Evolutionary conservation across 2,329 filamentous ascomycete genomes (phyloP).

Genomic region (Apiospora aurea): DNA sequence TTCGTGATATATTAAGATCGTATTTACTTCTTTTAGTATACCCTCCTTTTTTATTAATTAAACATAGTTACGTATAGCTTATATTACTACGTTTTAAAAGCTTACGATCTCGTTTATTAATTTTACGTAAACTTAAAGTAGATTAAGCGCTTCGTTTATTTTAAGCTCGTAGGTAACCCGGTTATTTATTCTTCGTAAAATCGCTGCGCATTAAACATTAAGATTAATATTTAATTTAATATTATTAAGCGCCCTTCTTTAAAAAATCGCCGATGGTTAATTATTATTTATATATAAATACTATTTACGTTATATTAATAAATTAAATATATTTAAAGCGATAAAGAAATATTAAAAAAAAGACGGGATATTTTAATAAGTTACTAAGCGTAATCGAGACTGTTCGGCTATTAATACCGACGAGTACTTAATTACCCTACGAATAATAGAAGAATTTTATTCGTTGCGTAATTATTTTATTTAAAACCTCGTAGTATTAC

Average conservation of each 20-base stretch:
- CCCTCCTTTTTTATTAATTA: constrained; percentile 42
- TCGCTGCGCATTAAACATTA: constrained; percentile 42
- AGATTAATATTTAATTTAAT: constrained; percentile 36
- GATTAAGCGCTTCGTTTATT: constrained; percentile 30
- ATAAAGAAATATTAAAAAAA: too few relatives aligned
- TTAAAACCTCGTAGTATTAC: not conserved
- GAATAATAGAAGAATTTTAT: not conserved
- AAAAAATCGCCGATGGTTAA: not conserved
- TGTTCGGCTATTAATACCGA: not conserved
- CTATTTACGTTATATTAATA: not conserved
- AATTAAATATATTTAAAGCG: too few relatives aligned
- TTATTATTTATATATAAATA: not conserved
- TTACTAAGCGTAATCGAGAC: too few relatives aligned
- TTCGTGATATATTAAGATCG: constrained; percentile 44
- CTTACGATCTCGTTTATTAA: constrained; percentile 41
- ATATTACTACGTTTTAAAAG: constrained; percentile 47
- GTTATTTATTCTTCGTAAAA: constrained; percentile 23
- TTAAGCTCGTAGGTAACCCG: constrained; percentile 26
- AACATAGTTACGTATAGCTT: constrained; percentile 46
- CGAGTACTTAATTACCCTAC: not conserved
- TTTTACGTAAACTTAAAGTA: constrained; percentile 47
- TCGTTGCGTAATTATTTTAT: not conserved
- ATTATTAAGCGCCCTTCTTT: not conserved
- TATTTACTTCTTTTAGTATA: constrained; percentile 34
- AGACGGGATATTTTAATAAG: too few relatives aligned